A percentile compares a stretch with the other conserved stretches of the same genome.
These are phyloP conservation scores for Trametopsis cervina DNA, from an alignment of 768 basidiomycete species.

Conservation along the genomic window DNA sequence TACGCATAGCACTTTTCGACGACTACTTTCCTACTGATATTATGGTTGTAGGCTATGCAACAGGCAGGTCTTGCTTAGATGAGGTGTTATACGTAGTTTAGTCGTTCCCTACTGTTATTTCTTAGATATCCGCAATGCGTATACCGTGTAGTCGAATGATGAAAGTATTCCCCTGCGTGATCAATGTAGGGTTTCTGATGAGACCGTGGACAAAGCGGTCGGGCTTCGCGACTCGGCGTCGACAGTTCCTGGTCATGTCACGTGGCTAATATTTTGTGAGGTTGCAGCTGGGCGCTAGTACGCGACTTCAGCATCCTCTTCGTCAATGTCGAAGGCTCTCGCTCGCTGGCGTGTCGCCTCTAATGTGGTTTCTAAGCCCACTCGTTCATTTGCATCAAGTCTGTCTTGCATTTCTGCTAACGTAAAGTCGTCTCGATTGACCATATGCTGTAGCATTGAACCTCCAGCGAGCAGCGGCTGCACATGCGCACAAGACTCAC, in stretches of 20 bases:
- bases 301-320: neutral
- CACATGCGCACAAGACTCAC: neutral
- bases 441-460: neutral
- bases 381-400: conserved; percentile 7
- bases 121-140: neutral
- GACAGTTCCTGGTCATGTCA: neutral
- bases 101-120: neutral
- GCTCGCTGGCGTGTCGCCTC: conserved; percentile 3
- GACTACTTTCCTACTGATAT: conserved; percentile 1
- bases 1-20: too few species aligned
- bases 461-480: neutral
- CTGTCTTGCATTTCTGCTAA: neutral
- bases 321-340: conserved; percentile 9
- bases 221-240: too few species aligned
- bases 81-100: conserved; percentile 7
- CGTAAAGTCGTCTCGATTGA: too few species aligned
- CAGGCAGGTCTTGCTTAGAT: conserved; percentile 62
- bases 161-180: too few species aligned
- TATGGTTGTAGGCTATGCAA: conserved; percentile 57
- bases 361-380: neutral
- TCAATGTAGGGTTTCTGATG: too few species aligned
- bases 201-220: too few species aligned
- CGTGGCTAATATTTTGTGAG: conserved; percentile 3
- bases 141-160: neutral
- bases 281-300: neutral